phyloP scores from a whole-genome alignment of 495 filamentous ascomycete genomes.

The Daldinia vernicosa region DNA sequence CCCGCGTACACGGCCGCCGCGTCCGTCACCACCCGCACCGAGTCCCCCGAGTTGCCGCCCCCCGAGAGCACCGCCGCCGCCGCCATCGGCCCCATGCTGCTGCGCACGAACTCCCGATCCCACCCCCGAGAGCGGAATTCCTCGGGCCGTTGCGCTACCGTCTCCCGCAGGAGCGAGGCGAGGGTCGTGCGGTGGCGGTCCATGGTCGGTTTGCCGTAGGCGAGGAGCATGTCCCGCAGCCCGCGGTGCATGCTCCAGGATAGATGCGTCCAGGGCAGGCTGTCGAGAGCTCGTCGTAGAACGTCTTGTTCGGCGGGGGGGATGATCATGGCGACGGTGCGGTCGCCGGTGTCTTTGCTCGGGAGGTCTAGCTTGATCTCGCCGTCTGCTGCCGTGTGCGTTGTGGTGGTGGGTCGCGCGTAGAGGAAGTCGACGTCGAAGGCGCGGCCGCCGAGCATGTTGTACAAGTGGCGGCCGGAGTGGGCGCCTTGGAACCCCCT shows the following conservation, averaged over 20 bases:
- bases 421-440: slow-evolving; percentile 48
- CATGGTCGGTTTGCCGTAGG: slow-evolving; percentile 45
- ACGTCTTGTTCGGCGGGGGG: slow-evolving; percentile 32
- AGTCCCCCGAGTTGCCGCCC: slow-evolving; percentile 47
- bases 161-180: slow-evolving; percentile 33
- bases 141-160: slow-evolving; percentile 11
- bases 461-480: slow-evolving; percentile 48
- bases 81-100: slow-evolving; percentile 44
- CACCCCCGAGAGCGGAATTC: slow-evolving; percentile 44
- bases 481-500: slow-evolving; percentile 48
- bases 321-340: slow-evolving; percentile 1
- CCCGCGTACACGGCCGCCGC: slow-evolving; percentile 23
- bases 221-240: slow-evolving; percentile 45
- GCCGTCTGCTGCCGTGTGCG: too few species aligned
- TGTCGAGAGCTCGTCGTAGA: slow-evolving; percentile 41
- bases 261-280: slow-evolving; percentile 47
- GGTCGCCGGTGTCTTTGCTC: neutral
- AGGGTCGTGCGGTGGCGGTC: slow-evolving; percentile 37
- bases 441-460: slow-evolving; percentile 48
- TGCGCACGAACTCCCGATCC: slow-evolving; percentile 41
- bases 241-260: slow-evolving; percentile 53
- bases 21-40: slow-evolving; percentile 45
- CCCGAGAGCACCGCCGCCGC: slow-evolving; percentile 43
- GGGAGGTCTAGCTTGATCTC: neutral
- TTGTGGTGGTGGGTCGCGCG: slow-evolving; percentile 1